These are phyloP conservation scores for Yueomyces sp. DNA, from an alignment of 805 yeast genomes.

Conservation along the genomic window DNA sequence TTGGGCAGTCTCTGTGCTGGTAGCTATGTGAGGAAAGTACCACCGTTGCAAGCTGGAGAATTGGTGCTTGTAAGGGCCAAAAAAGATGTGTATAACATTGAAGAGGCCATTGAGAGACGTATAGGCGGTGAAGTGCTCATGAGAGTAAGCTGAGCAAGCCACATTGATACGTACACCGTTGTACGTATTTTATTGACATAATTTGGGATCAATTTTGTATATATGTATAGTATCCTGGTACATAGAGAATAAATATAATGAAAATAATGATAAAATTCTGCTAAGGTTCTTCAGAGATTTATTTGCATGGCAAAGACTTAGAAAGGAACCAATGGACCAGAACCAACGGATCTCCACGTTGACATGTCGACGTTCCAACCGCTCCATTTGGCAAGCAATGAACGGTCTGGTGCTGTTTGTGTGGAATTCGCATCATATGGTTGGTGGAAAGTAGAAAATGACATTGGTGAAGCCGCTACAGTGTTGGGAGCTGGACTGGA, in stretches of 20 bases:
- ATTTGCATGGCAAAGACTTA: slow-evolving; percentile 5
- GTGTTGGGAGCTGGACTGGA: too few relatives aligned
- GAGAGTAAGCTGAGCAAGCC: slow-evolving; percentile 38
- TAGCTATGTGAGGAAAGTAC: slow-evolving; percentile 53
- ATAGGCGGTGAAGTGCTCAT: slow-evolving; percentile 67
- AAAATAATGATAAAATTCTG: too few relatives aligned
- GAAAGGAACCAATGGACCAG: slow-evolving; percentile 45
- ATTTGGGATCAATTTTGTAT: too few relatives aligned
- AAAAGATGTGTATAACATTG: slow-evolving; percentile 41
- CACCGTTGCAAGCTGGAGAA: slow-evolving; percentile 84
- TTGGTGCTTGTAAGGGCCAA: slow-evolving; percentile 46
- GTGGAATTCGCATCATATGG: background rate
- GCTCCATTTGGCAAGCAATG: slow-evolving; percentile 57
- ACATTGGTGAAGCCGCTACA: background rate
- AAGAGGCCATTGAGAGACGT: slow-evolving; percentile 71
- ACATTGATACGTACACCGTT: too few relatives aligned
- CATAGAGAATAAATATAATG: too few relatives aligned
- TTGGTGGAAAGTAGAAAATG: slow-evolving; percentile 7
- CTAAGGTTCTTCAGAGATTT: too few relatives aligned
- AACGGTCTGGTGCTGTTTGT: slow-evolving; percentile 22
- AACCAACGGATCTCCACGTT: slow-evolving; percentile 59
- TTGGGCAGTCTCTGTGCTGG: slow-evolving; percentile 68
- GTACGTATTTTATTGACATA: too few relatives aligned
- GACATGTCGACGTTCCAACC: slow-evolving; percentile 84
- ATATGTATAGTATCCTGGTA: too few relatives aligned